A percentile compares a stretch with the other conserved stretches of the same genome.
Evolutionary conservation across 176 grass and related monocot species (phyloP).

Genomic region (Puccinellia tenuiflora): DNA sequence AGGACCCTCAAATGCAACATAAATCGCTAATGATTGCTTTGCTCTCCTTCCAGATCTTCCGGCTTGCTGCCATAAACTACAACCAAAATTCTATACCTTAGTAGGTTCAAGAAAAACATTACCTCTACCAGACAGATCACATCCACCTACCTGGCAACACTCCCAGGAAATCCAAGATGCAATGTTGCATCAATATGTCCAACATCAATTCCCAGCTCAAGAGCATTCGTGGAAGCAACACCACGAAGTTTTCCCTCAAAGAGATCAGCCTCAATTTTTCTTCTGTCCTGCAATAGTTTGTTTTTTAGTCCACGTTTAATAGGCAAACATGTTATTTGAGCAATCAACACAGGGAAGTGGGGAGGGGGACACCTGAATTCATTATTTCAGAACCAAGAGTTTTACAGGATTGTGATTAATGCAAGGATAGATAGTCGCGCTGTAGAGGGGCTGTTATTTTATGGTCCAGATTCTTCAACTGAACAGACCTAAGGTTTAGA

Average conservation of each 20-base stretch:
- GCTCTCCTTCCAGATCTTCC: slow-evolving; percentile 89
- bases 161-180: slow-evolving; percentile 98
- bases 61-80: slow-evolving; percentile 95
- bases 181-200: slow-evolving; percentile 96
- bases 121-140: not conserved
- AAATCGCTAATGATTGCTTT: slow-evolving; percentile 82
- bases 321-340: not conserved
- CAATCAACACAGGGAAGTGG: not conserved
- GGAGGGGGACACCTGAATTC: not conserved
- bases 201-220: slow-evolving; percentile 94
- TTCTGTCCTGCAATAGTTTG: slow-evolving; percentile 64
- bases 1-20: slow-evolving; percentile 90
- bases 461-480: not conserved
- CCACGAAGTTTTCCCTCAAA: slow-evolving; percentile 76
- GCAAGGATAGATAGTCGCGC: not conserved
- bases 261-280: slow-evolving; percentile 85
- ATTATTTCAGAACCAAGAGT: not conserved
- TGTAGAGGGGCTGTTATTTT: not conserved
- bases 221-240: slow-evolving; percentile 92
- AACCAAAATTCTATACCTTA: slow-evolving; percentile 34
- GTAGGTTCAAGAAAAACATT: slow-evolving; percentile 11
- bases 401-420: not conserved
- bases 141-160: slow-evolving; percentile 68
- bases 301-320: not conserved
- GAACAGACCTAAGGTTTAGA: not conserved